Conservation (phyloP, 106 monocot genomes). For the Hemerocallis citrina region DNA sequence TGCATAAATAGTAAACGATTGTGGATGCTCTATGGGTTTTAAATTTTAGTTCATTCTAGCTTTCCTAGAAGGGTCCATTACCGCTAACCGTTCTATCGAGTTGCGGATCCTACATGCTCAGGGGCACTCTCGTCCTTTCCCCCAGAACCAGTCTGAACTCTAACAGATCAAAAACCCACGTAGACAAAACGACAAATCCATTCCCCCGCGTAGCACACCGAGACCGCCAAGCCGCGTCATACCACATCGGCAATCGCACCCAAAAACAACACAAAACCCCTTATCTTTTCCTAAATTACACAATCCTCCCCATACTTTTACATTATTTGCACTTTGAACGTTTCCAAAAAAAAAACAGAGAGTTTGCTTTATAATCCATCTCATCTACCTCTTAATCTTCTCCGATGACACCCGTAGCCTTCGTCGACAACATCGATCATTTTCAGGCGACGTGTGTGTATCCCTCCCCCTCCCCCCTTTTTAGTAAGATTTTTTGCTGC, state of each 20-base stretch:
- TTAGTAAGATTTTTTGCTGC: constrained; percentile 4
- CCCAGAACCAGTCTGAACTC: neutral
- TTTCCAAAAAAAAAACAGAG: neutral
- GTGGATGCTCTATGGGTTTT: no score
- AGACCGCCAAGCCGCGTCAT: neutral
- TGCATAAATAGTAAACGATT: no score
- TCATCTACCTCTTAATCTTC: neutral
- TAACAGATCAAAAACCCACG: neutral
- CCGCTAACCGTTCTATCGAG: no score
- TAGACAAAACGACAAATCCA: neutral
- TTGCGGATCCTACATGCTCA: no score
- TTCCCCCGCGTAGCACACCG: neutral
- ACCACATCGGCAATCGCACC: neutral
- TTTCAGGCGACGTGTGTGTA: constrained; percentile 3
- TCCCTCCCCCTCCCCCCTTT: neutral
- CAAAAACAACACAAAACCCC: neutral
- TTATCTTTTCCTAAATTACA: neutral
- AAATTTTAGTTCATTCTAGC: no score
- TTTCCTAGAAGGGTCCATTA: no score
- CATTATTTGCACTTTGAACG: neutral
- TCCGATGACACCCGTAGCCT: constrained; percentile 12
- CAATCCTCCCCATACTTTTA: neutral
- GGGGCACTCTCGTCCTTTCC: no score
- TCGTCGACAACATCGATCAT: constrained; percentile 6
- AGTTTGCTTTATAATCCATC: neutral